Conservation (phyloP, 2,329 filamentous ascomycete genomes). For the Beauveria asiatica region DNA sequence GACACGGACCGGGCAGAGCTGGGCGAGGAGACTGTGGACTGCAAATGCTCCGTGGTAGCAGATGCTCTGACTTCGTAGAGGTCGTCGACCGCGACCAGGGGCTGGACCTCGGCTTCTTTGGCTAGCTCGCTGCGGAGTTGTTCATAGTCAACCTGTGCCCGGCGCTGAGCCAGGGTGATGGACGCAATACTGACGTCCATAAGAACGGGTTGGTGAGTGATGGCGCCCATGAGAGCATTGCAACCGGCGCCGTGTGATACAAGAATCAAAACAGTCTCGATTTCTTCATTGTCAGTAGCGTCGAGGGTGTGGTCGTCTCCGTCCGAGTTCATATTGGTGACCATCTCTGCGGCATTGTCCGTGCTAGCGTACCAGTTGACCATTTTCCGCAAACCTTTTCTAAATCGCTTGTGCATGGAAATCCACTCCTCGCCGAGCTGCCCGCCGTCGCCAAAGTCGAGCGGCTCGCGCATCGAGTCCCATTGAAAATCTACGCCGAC, state of each 20-base stretch:
- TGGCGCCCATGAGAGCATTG: conserved; percentile 86
- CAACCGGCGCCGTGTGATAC: conserved; percentile 94
- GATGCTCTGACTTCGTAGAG: conserved; percentile 66
- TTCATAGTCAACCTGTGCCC: conserved; percentile 34
- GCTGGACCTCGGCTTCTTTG: conserved; percentile 10
- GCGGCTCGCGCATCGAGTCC: conserved; percentile 76
- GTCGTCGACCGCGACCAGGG: conserved; percentile 42
- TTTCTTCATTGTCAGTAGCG: conserved; percentile 38
- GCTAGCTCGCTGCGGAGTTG: conserved; percentile 22
- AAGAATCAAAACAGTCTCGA: conserved; percentile 73
- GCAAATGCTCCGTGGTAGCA: conserved; percentile 68
- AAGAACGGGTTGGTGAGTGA: conserved; percentile 85
- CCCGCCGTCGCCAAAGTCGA: conserved; percentile 82
- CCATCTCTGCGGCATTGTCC: conserved; percentile 42
- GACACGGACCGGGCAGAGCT: conserved; percentile 25
- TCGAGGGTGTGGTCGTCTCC: conserved; percentile 23
- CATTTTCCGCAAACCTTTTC: conserved; percentile 68
- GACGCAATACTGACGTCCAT: conserved; percentile 87
- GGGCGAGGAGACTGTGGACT: conserved; percentile 31
- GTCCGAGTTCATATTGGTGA: conserved; percentile 29
- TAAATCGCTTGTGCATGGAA: conserved; percentile 85
- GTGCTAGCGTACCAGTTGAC: conserved; percentile 70
- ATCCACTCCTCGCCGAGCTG: conserved; percentile 92
- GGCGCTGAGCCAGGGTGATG: conserved; percentile 75
- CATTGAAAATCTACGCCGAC: conserved; percentile 86